Base-by-base conservation (phyloP, 306 rosid genomes). In the Prinsepia uniflora region DNA sequence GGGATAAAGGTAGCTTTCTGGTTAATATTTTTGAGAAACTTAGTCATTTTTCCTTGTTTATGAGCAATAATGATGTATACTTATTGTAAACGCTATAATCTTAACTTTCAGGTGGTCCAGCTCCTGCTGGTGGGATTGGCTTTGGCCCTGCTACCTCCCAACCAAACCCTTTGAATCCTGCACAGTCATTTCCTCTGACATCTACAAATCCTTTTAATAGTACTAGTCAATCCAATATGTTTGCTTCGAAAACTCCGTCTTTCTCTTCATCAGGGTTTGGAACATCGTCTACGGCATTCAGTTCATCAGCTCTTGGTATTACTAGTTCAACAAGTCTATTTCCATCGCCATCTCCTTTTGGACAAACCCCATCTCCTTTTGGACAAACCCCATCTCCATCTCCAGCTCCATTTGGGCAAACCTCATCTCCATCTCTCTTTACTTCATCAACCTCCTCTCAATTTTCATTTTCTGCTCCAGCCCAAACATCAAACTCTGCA, bases 21-120 rank as follows among this genome's bases (percentile, higher is more conserved):
- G 22, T 11, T 44, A 64, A 40, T 67, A 34, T 5, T 40, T 66
- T 7, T 62, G 50, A 52, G 55, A 49, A 34, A 10, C 18, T 44
- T 20, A 17, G 14, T 36, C 42, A 19, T 44, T 70, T 57, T 39
- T 63, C 43, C 9, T 22, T 11, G 41, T 22, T 70, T 45, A 9
- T 61, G 14, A 24, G 67, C 47, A 49, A 6, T 60, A 43, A 47
- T 65, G 36, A 58, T 12, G n/a, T 67, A 71, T 57, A 57, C 74
- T 20, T 40, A 22, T 57, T 71, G 7, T 44, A 17, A 43, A 24
- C 6, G 17, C 57, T 5, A 34, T 56, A 0, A 5, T 55, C 7
- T 73, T 5, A 11, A 41, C 75, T 69, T 83, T 55, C 83, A 94
- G 99, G 97, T 83, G 96, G 97, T 75, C 91, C 97, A 36, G 75